phyloP scores from a whole-genome alignment of 805 yeast species.

The Kazachstania martiniae region DNA sequence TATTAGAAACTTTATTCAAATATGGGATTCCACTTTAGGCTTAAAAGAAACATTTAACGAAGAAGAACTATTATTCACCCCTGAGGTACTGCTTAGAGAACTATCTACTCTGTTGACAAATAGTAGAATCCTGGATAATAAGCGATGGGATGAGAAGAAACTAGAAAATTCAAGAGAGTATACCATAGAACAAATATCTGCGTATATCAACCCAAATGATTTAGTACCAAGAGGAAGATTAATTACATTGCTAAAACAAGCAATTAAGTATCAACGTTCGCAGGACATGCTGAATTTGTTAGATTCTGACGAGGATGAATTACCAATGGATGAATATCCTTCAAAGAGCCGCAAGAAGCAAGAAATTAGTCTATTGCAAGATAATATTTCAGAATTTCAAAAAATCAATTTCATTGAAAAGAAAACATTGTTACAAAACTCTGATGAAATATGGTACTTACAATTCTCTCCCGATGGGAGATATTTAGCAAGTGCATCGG shows the following conservation, averaged over 20 bases:
- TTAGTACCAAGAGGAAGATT: slow-evolving; percentile 45
- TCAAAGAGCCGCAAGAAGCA: slow-evolving; percentile 1
- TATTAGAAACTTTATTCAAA: slow-evolving; percentile 13
- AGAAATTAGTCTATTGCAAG: slow-evolving; percentile 7
- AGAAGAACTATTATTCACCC: slow-evolving; percentile 11
- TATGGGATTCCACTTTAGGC: slow-evolving; percentile 21
- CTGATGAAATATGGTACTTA: slow-evolving; percentile 76
- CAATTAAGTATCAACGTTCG: slow-evolving; percentile 36
- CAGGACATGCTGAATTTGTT: slow-evolving; percentile 27
- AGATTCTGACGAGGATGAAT: slow-evolving; percentile 11
- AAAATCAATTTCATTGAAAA: slow-evolving; percentile 10
- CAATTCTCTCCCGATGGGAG: slow-evolving; percentile 70
- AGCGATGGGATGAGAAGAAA: slow-evolving; percentile 28
- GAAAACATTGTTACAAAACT: slow-evolving; percentile 33
- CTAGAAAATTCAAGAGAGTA: slow-evolving; percentile 29
- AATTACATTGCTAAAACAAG: slow-evolving; percentile 39
- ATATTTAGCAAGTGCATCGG: slow-evolving; percentile 65
- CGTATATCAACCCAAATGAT: slow-evolving; percentile 39
- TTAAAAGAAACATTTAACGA: slow-evolving; percentile 2
- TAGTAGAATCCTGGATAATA: slow-evolving; percentile 6
- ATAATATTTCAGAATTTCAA: slow-evolving; percentile 6
- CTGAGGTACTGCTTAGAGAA: slow-evolving; percentile 21
- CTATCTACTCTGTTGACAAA: slow-evolving; percentile 26
- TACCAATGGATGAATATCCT: slow-evolving; percentile 13
- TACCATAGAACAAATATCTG: slow-evolving; percentile 34